phyloP scores from a whole-genome alignment of 352 stramenopile genomes.

The Pythium volutum region DNA sequence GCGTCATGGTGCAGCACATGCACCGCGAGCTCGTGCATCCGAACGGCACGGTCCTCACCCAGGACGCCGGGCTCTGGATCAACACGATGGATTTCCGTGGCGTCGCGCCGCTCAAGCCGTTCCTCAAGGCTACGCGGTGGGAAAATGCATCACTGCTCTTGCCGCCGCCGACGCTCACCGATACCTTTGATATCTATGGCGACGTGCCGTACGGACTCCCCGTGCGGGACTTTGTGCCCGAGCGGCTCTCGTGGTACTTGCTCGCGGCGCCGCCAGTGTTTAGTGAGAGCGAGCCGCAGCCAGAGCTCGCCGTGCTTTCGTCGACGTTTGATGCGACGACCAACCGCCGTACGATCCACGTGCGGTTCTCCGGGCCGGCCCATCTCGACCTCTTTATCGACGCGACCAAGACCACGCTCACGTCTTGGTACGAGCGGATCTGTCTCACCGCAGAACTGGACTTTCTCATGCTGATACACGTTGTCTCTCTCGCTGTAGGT shows the following conservation, averaged over 20 bases:
- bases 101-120: slow-evolving; percentile 39
- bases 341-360: slow-evolving; percentile 56
- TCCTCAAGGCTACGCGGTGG: slow-evolving; percentile 53
- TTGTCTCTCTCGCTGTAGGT: slow-evolving; percentile 34
- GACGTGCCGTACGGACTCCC: slow-evolving; percentile 67
- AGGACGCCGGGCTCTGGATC: slow-evolving; percentile 72
- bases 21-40: slow-evolving; percentile 45
- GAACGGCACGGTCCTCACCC: slow-evolving; percentile 38
- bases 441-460: no score
- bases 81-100: slow-evolving; percentile 71
- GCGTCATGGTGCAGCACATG: slow-evolving; percentile 67
- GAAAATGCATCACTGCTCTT: slow-evolving; percentile 33
- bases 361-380: slow-evolving; percentile 61
- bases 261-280: slow-evolving; percentile 31
- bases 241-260: slow-evolving; percentile 74
- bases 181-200: slow-evolving; percentile 61
- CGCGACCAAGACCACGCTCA: slow-evolving; percentile 58
- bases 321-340: slow-evolving; percentile 50
- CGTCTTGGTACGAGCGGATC: slow-evolving; percentile 56
- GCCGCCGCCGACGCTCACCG: slow-evolving; percentile 33
- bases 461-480: neutral
- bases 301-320: slow-evolving; percentile 50
- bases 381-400: slow-evolving; percentile 80
- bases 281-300: neutral
- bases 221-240: slow-evolving; percentile 60